Percentiles rank a stretch among this genome's conserved stretches.
Conservation (phyloP, 345 rosid species). For the Firmiana major region DNA sequence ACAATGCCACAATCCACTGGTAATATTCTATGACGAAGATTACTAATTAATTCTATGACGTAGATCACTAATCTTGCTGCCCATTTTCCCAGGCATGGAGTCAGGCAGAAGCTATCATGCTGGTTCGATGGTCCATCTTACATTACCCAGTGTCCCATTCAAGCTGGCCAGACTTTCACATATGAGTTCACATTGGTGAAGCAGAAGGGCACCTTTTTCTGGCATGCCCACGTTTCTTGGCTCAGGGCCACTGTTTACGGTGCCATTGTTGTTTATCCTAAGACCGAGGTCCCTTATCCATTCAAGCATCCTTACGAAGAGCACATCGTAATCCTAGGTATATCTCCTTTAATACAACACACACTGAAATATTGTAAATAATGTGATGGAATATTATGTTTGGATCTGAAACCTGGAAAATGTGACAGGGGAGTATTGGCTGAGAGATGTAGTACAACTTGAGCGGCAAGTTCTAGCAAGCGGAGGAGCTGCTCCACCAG, state of each 20-base stretch:
- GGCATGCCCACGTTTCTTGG: slow-evolving; percentile 96
- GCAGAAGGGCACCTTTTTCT: slow-evolving; percentile 77
- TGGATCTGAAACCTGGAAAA: background rate
- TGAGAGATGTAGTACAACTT: slow-evolving; percentile 53
- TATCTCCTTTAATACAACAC: background rate
- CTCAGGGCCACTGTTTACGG: slow-evolving; percentile 74
- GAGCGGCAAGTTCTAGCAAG: slow-evolving; percentile 53
- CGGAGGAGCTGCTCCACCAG: slow-evolving; percentile 68
- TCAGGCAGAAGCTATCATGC: slow-evolving; percentile 72
- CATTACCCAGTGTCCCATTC: slow-evolving; percentile 85
- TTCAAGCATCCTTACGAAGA: slow-evolving; percentile 56
- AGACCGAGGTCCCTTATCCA: slow-evolving; percentile 64
- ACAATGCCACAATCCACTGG: slow-evolving; percentile 86
- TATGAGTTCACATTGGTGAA: slow-evolving; percentile 61
- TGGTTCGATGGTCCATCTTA: slow-evolving; percentile 93
- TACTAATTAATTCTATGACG: background rate
- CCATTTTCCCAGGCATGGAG: slow-evolving; percentile 61
- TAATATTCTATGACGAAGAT: slow-evolving; percentile 15
- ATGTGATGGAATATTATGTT: background rate
- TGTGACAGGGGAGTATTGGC: slow-evolving; percentile 78
- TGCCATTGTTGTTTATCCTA: slow-evolving; percentile 70
- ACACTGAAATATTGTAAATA: background rate
- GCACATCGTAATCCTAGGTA: slow-evolving; percentile 66
- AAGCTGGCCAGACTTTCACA: slow-evolving; percentile 66
- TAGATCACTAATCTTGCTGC: background rate